Base-by-base conservation (phyloP, 768 basidiomycete species). In the Lentinula sp. region DNA sequence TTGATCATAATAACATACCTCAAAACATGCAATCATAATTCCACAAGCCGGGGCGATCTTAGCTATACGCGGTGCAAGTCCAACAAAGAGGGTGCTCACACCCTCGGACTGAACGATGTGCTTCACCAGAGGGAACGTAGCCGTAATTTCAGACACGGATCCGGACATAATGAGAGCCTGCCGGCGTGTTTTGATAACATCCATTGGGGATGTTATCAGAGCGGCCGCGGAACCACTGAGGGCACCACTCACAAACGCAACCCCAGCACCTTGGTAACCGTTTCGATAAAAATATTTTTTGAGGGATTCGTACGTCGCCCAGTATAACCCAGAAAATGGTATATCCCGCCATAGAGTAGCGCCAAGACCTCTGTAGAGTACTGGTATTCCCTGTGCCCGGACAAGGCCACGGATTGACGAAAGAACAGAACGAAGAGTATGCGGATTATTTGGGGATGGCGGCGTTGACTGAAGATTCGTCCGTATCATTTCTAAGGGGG, bases 31-130 rank as follows among this genome's bases (percentile, higher is more conserved):
- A 71, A 98, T 97, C 96, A 98, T 98, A 65, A 99, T 89, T 23
- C 96, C 96, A 73, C 97, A 99, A 45, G 96, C 97, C 42, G 97
- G 97, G 10, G 93, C 93, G 64, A 97, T 96, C 74, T 98, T 99
- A 46, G 86, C 93, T 57, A 95, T 86, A 42, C 97, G 86, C 55
- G 96, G 96, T 7, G 86, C 72, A 43, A 93, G 74, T 0, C 97
- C 97, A 37, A 92, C 87, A 70, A 90, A 96, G 53, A 98, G 75
- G 2, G 91, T 90, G 8, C 81, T 72, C 4, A 77, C 63, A 1
- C 97, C 97, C 71, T 99, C 97, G 4, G 83, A 88, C 60, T 79
- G 83, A 39, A 93, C 68, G 48, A 98, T 88, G 61, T 85, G 82
- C 62, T 81, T 63, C 39, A 92, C 74, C 6, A 97, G 74, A 4